Conservation (phyloP, 768 basidiomycete genomes). For the Crepidotus variabilis region DNA sequence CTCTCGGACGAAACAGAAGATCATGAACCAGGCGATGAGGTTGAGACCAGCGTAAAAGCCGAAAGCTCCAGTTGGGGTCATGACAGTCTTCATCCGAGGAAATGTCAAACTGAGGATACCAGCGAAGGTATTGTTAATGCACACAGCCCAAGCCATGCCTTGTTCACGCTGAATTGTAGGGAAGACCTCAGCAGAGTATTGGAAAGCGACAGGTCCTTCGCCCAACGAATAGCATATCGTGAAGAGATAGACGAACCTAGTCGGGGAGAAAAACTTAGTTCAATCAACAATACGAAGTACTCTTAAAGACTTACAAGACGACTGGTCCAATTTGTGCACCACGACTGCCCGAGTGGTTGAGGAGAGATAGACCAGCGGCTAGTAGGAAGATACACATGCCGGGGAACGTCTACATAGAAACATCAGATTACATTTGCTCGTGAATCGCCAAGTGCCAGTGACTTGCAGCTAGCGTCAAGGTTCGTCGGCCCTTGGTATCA, state of each 20-base stretch:
- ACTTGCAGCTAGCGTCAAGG: no score
- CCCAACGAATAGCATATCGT: background rate
- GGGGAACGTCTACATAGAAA: slow-evolving; percentile 23
- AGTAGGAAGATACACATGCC: slow-evolving; percentile 32
- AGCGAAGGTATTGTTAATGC: slow-evolving; percentile 40
- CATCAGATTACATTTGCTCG: no score
- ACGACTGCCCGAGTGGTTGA: no score
- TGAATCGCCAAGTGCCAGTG: no score
- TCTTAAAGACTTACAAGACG: no score
- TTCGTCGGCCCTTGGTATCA: slow-evolving; percentile 28
- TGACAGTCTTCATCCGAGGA: slow-evolving; percentile 3
- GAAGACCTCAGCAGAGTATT: background rate
- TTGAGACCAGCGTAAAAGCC: slow-evolving; percentile 50
- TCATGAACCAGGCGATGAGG: slow-evolving; percentile 45
- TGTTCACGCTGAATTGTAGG: background rate
- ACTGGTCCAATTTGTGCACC: no score
- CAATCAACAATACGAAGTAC: no score
- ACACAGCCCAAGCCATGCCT: slow-evolving; percentile 13
- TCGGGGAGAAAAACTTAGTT: no score
- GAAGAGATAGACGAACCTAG: background rate
- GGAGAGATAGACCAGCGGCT: background rate
- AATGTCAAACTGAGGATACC: slow-evolving; percentile 10
- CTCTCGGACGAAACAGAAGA: slow-evolving; percentile 50
- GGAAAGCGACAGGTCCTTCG: background rate
- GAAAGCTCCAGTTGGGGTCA: slow-evolving; percentile 32